Evolutionary conservation across 495 filamentous ascomycete species (phyloP), one percentile per base, ranked within the genome.

Genomic region (Viridothelium virens): DNA sequence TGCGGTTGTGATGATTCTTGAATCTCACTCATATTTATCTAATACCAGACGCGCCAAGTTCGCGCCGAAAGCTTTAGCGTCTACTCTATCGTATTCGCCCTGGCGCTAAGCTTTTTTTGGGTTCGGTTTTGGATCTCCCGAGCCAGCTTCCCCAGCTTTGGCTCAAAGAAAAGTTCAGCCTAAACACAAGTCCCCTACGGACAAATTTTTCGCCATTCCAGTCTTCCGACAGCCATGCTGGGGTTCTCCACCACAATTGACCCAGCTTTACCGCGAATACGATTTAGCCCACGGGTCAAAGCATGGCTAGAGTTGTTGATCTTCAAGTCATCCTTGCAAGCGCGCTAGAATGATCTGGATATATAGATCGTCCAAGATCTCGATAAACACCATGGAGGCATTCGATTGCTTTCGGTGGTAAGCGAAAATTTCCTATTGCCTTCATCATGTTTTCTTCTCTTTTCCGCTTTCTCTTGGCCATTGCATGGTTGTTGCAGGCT

Each of bases 181-280:
- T 59, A 18, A 59, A 59, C 36, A 31, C 53, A 59, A 14, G 25
- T 3, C 18, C 18, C 6, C 5, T 14, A 7, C 53, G 53, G 53
- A 59, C 53, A 59, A 59, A 34, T 36, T 59, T 31, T 59, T 59
- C 14, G 18, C 53, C 5, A 59, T 36, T 18, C 53, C 10, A n/a
- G 31, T 18, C 31, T 36, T 10, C 31, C 53, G 16, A 53, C 16
- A 18, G 14, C 48, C 5, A 53, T 18, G 48, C 53, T 59, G 10
- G 31, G 31, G 7, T 59, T 59, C 53, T 59, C 53, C 53, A 59
- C 53, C 18, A 59, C 16, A 18, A 9, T 59, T 59, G n/a, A 11
- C 53, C 7, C 6, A 59, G 31, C 31, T 10, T 59, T 36, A 11
- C 18, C 53, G 36, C 25, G 53, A 31, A 10, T 33, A 11, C 7